phyloP scores from a whole-genome alignment of 768 basidiomycete species.

The Suillus subaureus region DNA sequence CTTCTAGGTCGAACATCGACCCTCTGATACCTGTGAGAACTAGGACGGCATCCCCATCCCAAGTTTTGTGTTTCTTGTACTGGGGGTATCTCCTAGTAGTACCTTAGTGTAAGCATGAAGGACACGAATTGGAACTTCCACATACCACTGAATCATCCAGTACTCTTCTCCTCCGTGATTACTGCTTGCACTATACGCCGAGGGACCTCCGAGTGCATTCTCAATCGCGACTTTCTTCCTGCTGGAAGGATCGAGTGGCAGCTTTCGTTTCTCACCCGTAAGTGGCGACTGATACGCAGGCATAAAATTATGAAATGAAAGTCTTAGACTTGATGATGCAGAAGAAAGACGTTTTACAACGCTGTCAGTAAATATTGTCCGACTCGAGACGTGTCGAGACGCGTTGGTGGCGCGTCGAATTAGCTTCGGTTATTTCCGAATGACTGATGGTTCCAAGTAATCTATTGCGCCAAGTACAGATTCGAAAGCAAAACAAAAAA shows the following conservation, averaged over 20 bases:
- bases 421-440: background rate
- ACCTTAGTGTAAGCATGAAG: constrained; percentile 5
- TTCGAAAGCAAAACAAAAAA: background rate
- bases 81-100: constrained; percentile 67
- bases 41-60: constrained; percentile 84
- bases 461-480: too few species aligned
- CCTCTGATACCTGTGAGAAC: constrained; percentile 49
- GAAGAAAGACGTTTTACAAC: background rate
- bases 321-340: background rate
- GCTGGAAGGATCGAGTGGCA: constrained; percentile 21
- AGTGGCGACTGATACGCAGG: constrained; percentile 19
- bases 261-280: constrained; percentile 34
- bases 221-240: constrained; percentile 34
- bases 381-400: background rate
- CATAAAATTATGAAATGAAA: constrained; percentile 17
- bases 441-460: too few species aligned
- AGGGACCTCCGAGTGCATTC: constrained; percentile 12
- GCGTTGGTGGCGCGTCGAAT: constrained; percentile 18
- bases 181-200: constrained; percentile 17
- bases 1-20: constrained; percentile 62
- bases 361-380: background rate
- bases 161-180: constrained; percentile 38
- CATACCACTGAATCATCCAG: constrained; percentile 83
- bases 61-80: constrained; percentile 84
- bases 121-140: background rate